Base-by-base conservation (phyloP, 495 filamentous ascomycete genomes). In the Lasiosphaeria miniovina region DNA sequence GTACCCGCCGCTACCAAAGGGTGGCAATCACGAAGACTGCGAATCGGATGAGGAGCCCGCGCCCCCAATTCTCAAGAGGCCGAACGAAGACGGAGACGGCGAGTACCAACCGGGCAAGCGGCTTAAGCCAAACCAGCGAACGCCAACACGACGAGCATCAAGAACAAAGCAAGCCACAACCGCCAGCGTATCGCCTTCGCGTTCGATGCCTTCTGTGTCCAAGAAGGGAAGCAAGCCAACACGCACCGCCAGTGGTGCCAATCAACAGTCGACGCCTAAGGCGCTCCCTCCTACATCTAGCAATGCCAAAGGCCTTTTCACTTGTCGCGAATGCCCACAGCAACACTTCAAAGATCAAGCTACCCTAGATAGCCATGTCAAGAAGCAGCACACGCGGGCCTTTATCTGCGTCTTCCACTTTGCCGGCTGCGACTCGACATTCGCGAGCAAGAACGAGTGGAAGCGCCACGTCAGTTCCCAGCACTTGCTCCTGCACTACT, bases 371-470 rank as follows among this genome's bases (percentile, higher is more conserved):
- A 75, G 69, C 36, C 82, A 85, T 68, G 74, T 77, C 64, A 77
- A 79, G 61, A 75, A 76, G 54, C 71, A 77, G 56, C 77, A 84
- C 55, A 80, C 78, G 2, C 86, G 89, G 4, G 83, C 85, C 0
- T 96, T 93, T 70, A 74, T 80, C 51, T 98, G 93, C 75, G 87
- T 88, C 59, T 93, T 96, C 74, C 72, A 79, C 36, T 84, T 81
- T 35, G 93, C 91, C 67, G 87, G 85, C 48, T 96, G 92, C 74
- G 56, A 54, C n/a, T 84, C 86, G 41, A 89, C 82, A 6, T 96
- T 96, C 62, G 82, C 80, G 15, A 86, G 79, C 61, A 96, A 96
- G 71, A 96, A 96, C 74, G 92, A 96, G 71, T 98, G 93, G 93
- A 81, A 97, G 71, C 86, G 93, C 0, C 93, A 98, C 70, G 86